phyloP scores from a whole-genome alignment of 805 yeast genomes.

The Pichia exigua region DNA sequence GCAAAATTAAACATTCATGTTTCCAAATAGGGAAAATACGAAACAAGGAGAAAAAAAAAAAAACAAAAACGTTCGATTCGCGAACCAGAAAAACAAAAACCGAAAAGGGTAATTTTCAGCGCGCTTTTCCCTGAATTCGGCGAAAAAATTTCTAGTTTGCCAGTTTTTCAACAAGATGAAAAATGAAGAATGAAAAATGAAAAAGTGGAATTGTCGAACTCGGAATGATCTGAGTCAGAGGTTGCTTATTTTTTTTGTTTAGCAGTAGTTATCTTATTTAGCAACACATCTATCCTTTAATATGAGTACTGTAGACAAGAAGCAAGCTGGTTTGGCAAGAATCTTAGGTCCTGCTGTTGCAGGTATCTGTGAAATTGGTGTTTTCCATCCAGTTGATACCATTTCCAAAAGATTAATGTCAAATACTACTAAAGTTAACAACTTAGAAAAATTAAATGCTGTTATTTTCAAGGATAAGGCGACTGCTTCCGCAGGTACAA shows the following conservation, averaged over 20 bases:
- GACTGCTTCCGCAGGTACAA: conserved; percentile 54
- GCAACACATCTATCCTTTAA: background rate
- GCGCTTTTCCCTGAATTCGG: background rate
- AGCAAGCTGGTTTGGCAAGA: conserved; percentile 84
- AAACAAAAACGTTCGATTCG: background rate
- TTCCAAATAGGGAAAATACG: background rate
- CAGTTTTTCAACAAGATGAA: too few relatives aligned
- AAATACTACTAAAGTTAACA: conserved; percentile 61
- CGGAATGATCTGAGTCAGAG: background rate
- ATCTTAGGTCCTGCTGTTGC: conserved; percentile 97
- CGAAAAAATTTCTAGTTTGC: too few relatives aligned
- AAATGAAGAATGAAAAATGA: too few relatives aligned
- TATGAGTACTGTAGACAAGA: conserved; percentile 49
- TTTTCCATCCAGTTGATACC: conserved; percentile 98
- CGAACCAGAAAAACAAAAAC: background rate
- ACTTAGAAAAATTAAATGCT: conserved; percentile 59
- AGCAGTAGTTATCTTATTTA: too few relatives aligned
- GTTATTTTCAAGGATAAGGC: conserved; percentile 87
- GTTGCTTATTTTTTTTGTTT: background rate
- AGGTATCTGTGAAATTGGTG: conserved; percentile 92
- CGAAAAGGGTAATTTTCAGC: background rate
- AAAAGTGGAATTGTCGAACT: background rate
- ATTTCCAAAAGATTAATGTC: conserved; percentile 93
- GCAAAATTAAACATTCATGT: background rate
- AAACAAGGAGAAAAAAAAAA: too few relatives aligned